phyloP scores from a whole-genome alignment of 306 rosid species.

The Ziziphus jujuba region DNA sequence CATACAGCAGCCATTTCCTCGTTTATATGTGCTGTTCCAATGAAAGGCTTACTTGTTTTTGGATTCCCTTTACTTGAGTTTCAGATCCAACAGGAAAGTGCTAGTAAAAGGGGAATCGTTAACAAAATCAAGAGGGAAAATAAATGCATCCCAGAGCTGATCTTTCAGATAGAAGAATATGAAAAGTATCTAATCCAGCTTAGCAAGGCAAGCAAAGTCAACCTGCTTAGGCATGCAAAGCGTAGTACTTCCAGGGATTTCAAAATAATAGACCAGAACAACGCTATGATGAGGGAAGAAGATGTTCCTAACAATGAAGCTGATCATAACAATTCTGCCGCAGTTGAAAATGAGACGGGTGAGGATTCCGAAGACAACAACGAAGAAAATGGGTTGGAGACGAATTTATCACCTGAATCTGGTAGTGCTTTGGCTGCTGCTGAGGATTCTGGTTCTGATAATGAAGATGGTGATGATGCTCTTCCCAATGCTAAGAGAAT shows the following conservation, averaged over 20 bases:
- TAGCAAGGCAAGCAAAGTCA: slow-evolving; percentile 44
- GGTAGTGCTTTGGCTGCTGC: slow-evolving; percentile 20
- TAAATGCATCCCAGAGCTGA: slow-evolving; percentile 41
- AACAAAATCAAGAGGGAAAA: slow-evolving; percentile 44
- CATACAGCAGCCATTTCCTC: background rate
- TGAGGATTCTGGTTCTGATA: slow-evolving; percentile 27
- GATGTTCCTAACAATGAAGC: slow-evolving; percentile 23
- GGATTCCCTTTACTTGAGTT: slow-evolving; percentile 1
- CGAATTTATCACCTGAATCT: slow-evolving; percentile 28
- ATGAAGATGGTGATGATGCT: slow-evolving; percentile 25
- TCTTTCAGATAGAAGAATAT: slow-evolving; percentile 46
- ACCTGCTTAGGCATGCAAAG: slow-evolving; percentile 39
- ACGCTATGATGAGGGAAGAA: slow-evolving; percentile 14
- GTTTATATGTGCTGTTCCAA: background rate
- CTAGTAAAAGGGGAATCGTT: slow-evolving; percentile 25
- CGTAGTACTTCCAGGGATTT: slow-evolving; percentile 47
- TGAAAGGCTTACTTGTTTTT: background rate
- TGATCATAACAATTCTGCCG: slow-evolving; percentile 3
- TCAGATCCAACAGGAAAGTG: slow-evolving; percentile 39
- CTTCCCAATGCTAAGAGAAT: slow-evolving; percentile 32
- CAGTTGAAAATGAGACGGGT: slow-evolving; percentile 22
- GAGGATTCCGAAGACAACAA: slow-evolving; percentile 26
- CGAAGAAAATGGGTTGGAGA: slow-evolving; percentile 22
- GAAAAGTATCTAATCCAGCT: slow-evolving; percentile 46
- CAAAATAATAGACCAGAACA: slow-evolving; percentile 18